Base-by-base conservation (phyloP, 768 basidiomycete species). In the Collybia sordida region DNA sequence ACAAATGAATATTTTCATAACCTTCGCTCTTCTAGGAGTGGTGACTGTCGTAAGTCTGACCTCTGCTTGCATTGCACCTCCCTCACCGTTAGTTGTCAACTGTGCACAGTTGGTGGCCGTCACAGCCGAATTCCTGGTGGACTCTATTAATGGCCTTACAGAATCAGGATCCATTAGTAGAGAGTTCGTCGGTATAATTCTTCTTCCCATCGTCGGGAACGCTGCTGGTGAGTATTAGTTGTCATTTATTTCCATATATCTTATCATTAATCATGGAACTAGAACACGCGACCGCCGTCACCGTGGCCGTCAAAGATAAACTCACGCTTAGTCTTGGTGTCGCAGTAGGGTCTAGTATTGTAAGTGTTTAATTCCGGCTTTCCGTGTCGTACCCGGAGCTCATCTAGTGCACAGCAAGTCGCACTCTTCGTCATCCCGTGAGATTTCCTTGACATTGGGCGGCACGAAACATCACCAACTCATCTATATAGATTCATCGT, bases 201-300 rank as follows among this genome's bases (percentile, higher is more conserved):
- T 98, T 12, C 78, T 98, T 6, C 96, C 96, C 5, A 93, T 97
- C 31, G 93, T 94, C 12, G 91, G 91, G 17, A 93, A 93, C 62
- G 88, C 91, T 5, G 92, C 90, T 48, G 82, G 82, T 81, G 49
- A 24, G 72, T 60, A 40, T 36, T 42, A 2, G 21, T 47, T 6
- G 21, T 51, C 12, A 18, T 18, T 42, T 21, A 23, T 27, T 23
- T 45, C 36, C 45, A 11, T 40, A 6, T 40, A n/a, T 11, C 47
- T 53, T 42, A 6, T 39, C 54, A 51, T 42, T 52, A 59, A 27
- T 54, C 22, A 17, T 7, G 41, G 3, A 18, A 28, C 6, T 62
- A 72, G 94, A 97, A 62, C 93, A 95, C 62, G 86, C 86, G 34
- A 97, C 93, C 2, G 93, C 94, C 12, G 91, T 97, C 22, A 87